phyloP scores from a whole-genome alignment of 257 asterid species.

The Cinchona pubescens region DNA sequence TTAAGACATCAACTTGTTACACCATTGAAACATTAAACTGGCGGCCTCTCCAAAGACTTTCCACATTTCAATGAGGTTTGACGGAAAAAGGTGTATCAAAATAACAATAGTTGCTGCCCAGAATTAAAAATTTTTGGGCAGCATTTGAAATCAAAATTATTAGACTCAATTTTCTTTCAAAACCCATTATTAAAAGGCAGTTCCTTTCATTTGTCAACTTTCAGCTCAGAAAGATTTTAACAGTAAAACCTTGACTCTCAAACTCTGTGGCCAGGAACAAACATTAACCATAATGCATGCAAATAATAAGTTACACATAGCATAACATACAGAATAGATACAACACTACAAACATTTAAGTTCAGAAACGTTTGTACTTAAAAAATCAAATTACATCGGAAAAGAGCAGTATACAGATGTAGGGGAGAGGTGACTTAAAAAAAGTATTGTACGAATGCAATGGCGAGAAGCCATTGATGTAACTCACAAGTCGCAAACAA shows the following conservation, averaged over 20 bases:
- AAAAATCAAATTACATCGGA: not conserved
- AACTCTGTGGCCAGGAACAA: no score
- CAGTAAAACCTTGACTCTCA: not conserved
- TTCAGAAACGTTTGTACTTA: not conserved
- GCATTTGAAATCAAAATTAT: not conserved
- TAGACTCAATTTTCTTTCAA: not conserved
- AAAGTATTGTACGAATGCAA: not conserved
- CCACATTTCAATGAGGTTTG: not conserved
- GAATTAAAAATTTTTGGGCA: not conserved
- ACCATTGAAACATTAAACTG: not conserved
- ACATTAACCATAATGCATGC: no score
- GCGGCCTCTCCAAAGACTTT: not conserved
- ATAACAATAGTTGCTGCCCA: not conserved
- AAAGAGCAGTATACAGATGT: not conserved
- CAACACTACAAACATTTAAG: not conserved
- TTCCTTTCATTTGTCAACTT: not conserved
- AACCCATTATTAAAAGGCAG: not conserved
- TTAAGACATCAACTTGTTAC: not conserved
- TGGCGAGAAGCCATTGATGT: not conserved
- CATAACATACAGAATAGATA: not conserved
- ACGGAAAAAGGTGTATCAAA: no score
- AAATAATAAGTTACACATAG: not conserved
- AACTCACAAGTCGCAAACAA: no score
- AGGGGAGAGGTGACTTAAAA: not conserved
- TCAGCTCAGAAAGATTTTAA: no score